These are phyloP conservation scores for Pseudohalonectria lignicola DNA, from an alignment of 2,329 filamentous ascomycete species.

Conservation along the genomic window DNA sequence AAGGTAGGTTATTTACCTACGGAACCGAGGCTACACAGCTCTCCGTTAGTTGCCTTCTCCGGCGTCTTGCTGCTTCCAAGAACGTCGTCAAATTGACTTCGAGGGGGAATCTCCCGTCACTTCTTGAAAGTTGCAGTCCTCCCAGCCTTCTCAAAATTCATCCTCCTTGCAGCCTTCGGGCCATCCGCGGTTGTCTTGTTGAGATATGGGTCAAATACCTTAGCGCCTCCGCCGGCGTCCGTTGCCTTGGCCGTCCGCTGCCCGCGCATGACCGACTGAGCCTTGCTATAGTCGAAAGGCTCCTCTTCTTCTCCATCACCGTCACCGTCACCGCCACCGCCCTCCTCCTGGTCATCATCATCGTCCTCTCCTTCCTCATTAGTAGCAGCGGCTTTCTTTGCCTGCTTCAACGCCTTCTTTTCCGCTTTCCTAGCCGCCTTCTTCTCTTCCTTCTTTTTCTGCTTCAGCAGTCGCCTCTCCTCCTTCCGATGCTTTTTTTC, in stretches of 20 bases:
- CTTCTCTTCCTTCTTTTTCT: slow-evolving; percentile 26
- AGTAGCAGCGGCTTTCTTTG: slow-evolving; percentile 8
- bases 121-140: slow-evolving; percentile 30
- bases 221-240: slow-evolving; percentile 8
- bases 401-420: slow-evolving; percentile 7
- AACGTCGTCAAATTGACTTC: too few species aligned
- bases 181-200: slow-evolving; percentile 15
- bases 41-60: too few species aligned
- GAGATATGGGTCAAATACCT: slow-evolving; percentile 20
- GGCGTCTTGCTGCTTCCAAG: too few species aligned
- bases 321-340: slow-evolving; percentile 8
- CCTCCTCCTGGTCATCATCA: slow-evolving; percentile 5
- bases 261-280: slow-evolving; percentile 19
- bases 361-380: slow-evolving; percentile 7
- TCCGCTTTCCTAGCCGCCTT: slow-evolving; percentile 4
- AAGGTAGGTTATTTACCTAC: too few species aligned
- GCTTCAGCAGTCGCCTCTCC: slow-evolving; percentile 12
- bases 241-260: slow-evolving; percentile 8
- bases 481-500: slow-evolving; percentile 9
- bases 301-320: slow-evolving; percentile 14
- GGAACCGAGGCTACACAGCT: too few species aligned
- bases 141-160: slow-evolving; percentile 18
- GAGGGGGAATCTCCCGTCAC: too few species aligned
- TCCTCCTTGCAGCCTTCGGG: slow-evolving; percentile 17
- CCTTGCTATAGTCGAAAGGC: slow-evolving; percentile 24